Evolutionary conservation across 2,329 filamentous ascomycete genomes (phyloP), one percentile per base, ranked within the genome.

Genomic region (Colletotrichum sp.): DNA sequence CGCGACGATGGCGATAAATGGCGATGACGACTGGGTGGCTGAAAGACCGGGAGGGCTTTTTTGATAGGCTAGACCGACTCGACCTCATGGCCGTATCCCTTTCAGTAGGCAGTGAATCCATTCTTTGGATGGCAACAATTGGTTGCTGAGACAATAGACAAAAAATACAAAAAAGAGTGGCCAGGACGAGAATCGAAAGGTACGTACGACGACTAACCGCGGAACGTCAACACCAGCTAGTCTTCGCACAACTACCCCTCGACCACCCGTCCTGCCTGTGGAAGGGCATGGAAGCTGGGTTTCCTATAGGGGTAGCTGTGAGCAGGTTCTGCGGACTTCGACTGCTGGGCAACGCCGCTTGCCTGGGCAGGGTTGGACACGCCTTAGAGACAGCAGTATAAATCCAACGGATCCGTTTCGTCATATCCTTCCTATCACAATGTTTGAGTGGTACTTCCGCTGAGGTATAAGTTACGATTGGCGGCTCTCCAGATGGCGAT

Each of bases 401-500:
- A 44, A 44, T n/a, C 6, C 39, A n/a, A 18, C 5, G 0, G 36
- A 2, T 44, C 5, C 2, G 8, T 39, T 8, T 44, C 16, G 1
- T 10, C 0, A n/a, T 44, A 44, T 0, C 1, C 16, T 44, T 18
- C 16, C 36, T 18, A 18, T 36, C 30, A 30, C 30, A 10, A 30
- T 30, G 28, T 30, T 2, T 7, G 26, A 28, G 26, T 28, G 26
- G 26, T 28, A 28, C 32, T 34, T 34, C 32, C 15, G 36, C 36
- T 39, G 8, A 28, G 28, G 28, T 28, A 28, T 1, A 1, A 28
- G 39, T 9, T 49, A 2, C 6, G 39, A n/a, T 12, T n/a, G 39
- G 18, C 1, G 6, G 39, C 39, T 0, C 0, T 12, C 3, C 1
- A 49, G 39, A 6, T 3, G 34, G 1, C 0, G 30, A 32, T 32